A percentile compares a stretch with the other conserved stretches of the same genome.
Conservation (phyloP, 164 flowering plant genomes). For the Piper longum region DNA sequence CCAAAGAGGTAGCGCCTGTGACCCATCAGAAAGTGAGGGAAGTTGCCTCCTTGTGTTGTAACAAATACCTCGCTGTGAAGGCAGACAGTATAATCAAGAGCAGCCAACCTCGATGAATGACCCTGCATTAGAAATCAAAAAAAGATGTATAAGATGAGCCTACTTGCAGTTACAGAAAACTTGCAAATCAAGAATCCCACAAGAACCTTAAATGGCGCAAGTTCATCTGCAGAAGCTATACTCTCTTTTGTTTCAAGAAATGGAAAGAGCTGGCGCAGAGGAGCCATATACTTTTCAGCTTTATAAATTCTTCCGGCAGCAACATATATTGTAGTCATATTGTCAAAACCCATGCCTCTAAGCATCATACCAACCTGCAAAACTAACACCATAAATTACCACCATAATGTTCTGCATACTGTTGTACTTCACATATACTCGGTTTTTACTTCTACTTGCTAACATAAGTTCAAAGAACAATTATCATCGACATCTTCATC, state of each 20-base stretch:
- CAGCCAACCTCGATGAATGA: conserved; percentile 89
- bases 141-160: conserved; percentile 6
- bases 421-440: too few relatives aligned
- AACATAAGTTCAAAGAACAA: background rate
- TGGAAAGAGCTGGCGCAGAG: conserved; percentile 88
- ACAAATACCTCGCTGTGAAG: conserved; percentile 90
- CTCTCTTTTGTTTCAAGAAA: conserved; percentile 69
- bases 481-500: too few relatives aligned
- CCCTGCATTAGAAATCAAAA: conserved; percentile 41
- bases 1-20: conserved; percentile 72
- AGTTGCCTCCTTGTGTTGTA: conserved; percentile 95
- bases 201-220: conserved; percentile 71
- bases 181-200: background rate
- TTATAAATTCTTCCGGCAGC: conserved; percentile 88
- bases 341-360: conserved; percentile 95
- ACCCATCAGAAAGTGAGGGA: conserved; percentile 95
- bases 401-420: too few relatives aligned
- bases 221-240: conserved; percentile 66
- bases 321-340: conserved; percentile 66
- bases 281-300: conserved; percentile 74
- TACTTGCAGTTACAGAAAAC: background rate
- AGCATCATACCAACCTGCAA: conserved; percentile 97
- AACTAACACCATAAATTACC: background rate
- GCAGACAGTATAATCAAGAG: conserved; percentile 88
- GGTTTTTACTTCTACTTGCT: too few relatives aligned